phyloP scores from a whole-genome alignment of 2,329 filamentous ascomycete species.

The Penicillium brasilianum region DNA sequence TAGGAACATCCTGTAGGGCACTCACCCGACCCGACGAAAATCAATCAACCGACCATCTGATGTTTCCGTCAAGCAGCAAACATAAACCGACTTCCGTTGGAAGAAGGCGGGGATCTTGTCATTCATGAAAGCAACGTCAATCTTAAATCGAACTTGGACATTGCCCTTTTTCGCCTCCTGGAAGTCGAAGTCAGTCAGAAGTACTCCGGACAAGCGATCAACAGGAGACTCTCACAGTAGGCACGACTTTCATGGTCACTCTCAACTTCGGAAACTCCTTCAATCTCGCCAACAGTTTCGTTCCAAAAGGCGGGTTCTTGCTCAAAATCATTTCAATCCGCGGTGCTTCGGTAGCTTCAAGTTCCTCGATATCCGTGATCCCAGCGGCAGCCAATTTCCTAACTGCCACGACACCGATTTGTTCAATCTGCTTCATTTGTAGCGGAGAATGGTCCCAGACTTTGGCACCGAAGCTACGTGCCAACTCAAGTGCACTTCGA shows the following conservation, averaged over 20 bases:
- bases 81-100: conserved; percentile 66
- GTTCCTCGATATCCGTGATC: conserved; percentile 71
- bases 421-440: conserved; percentile 81
- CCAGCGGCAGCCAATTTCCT: conserved; percentile 74
- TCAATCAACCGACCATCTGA: conserved; percentile 72
- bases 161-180: conserved; percentile 44
- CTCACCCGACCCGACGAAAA: conserved; percentile 65
- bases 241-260: conserved; percentile 58
- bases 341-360: conserved; percentile 69
- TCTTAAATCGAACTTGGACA: conserved; percentile 66
- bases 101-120: conserved; percentile 65
- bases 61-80: conserved; percentile 76
- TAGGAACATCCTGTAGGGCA: conserved; percentile 2
- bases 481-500: conserved; percentile 74
- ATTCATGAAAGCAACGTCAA: conserved; percentile 74
- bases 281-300: conserved; percentile 67
- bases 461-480: conserved; percentile 74
- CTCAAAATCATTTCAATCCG: conserved; percentile 77
- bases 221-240: conserved; percentile 48
- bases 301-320: conserved; percentile 82
- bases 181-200: conserved; percentile 18
- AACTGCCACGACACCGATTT: conserved; percentile 75
- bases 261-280: conserved; percentile 73
- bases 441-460: conserved; percentile 82
- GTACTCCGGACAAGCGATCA: conserved; percentile 4